Conservation (phyloP, 352 stramenopile species). For the Phytopythium montanum region DNA sequence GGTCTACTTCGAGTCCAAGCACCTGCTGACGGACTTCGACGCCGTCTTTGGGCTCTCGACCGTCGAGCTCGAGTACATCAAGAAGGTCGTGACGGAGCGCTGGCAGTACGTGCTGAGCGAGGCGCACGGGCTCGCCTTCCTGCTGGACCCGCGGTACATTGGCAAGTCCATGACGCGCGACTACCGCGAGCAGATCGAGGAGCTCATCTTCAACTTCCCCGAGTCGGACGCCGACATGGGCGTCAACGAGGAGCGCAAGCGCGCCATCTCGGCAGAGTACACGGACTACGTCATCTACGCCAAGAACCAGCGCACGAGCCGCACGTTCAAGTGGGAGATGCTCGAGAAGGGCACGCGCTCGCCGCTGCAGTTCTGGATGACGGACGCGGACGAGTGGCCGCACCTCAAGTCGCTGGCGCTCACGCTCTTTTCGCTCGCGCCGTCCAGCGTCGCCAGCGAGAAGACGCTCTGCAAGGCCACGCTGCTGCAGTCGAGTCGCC, state of each 20-base stretch:
- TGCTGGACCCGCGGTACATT: slow-evolving; percentile 78
- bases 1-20: slow-evolving; percentile 81
- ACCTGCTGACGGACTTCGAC: slow-evolving; percentile 76
- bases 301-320: slow-evolving; percentile 76
- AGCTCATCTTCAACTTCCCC: slow-evolving; percentile 78
- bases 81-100: slow-evolving; percentile 72
- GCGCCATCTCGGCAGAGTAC: slow-evolving; percentile 70
- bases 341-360: slow-evolving; percentile 75
- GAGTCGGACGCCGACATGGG: slow-evolving; percentile 63
- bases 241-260: slow-evolving; percentile 64
- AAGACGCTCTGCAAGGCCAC: slow-evolving; percentile 68
- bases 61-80: slow-evolving; percentile 77
- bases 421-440: slow-evolving; percentile 72
- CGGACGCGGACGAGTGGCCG: slow-evolving; percentile 73
- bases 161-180: slow-evolving; percentile 81
- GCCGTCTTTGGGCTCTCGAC: slow-evolving; percentile 62
- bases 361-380: slow-evolving; percentile 79
- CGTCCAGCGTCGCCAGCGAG: slow-evolving; percentile 68
- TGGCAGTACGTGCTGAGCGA: slow-evolving; percentile 78
- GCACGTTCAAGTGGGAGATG: slow-evolving; percentile 86
- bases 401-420: slow-evolving; percentile 71
- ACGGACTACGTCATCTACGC: slow-evolving; percentile 78
- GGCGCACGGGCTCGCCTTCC: slow-evolving; percentile 65
- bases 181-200: slow-evolving; percentile 82
- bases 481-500: slow-evolving; percentile 55